Conservation (phyloP, 2,329 filamentous ascomycete genomes). For the Aureobasidium sp. region DNA sequence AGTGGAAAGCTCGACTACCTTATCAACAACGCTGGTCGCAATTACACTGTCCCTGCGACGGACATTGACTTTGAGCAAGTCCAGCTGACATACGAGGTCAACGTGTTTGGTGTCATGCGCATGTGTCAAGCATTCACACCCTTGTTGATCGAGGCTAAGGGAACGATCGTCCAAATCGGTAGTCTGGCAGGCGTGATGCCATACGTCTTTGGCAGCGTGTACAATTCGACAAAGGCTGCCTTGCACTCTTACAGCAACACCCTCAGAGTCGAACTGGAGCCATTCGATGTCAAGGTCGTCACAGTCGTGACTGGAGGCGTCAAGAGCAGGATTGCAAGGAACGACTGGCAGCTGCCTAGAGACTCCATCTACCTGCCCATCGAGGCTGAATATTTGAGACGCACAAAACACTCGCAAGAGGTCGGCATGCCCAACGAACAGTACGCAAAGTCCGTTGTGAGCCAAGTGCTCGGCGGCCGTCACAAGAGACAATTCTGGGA, state of each 20-base stretch:
- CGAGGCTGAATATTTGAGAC: slow-evolving; percentile 41
- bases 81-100: slow-evolving; percentile 42
- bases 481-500: slow-evolving; percentile 43
- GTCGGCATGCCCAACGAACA: slow-evolving; percentile 42
- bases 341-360: slow-evolving; percentile 37
- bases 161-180: slow-evolving; percentile 30
- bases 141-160: slow-evolving; percentile 39
- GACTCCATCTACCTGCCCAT: slow-evolving; percentile 46
- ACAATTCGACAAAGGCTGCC: slow-evolving; percentile 53
- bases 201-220: slow-evolving; percentile 36
- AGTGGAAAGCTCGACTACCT: slow-evolving; percentile 45
- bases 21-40: slow-evolving; percentile 50
- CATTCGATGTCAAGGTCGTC: slow-evolving; percentile 40
- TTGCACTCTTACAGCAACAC: slow-evolving; percentile 51
- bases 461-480: slow-evolving; percentile 35
- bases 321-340: slow-evolving; percentile 49
- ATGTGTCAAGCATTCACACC: slow-evolving; percentile 51
- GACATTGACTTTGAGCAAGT: slow-evolving; percentile 45
- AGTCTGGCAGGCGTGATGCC: slow-evolving; percentile 36
- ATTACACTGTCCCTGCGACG: slow-evolving; percentile 35
- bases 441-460: slow-evolving; percentile 49
- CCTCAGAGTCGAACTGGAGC: slow-evolving; percentile 48
- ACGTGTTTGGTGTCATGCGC: slow-evolving; percentile 49
- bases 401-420: slow-evolving; percentile 47
- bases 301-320: slow-evolving; percentile 52